Evolutionary conservation across 2,329 filamentous ascomycete genomes (phyloP), one percentile per base, ranked within the genome.

Genomic region (Trichoderma gracile): DNA sequence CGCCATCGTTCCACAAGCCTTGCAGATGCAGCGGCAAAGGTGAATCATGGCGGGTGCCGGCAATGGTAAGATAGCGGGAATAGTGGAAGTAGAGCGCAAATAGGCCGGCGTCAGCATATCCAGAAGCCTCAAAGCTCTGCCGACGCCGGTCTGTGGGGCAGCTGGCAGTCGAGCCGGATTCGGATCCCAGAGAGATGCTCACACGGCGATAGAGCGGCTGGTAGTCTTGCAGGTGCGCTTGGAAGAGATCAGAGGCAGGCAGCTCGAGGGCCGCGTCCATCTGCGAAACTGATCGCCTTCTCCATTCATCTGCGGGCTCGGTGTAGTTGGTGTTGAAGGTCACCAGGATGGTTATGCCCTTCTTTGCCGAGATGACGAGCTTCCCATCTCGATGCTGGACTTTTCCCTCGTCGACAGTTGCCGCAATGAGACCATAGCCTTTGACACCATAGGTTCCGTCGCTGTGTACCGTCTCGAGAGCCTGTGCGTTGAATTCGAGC

Each of bases 61-160:
- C 63, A 21, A 65, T 65, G 1, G 63, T 65, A 19, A 65, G 63
- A 25, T 65, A 65, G 4, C 63, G 57, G 1, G 63, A 50, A 33
- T 62, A 62, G 49, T 65, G 63, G 33, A 65, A 65, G 21, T 65
- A 65, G 12, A 65, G 58, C 1, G 63, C 63, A 49, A 65, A 65
- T 30, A 65, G 10, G 12, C 63, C 49, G 12, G 52, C 19, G 21
- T 65, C 63, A 12, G 57, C 58, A 55, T 65, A 65, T 10, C 38
- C 63, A 14, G 63, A 62, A 12, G 57, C 23, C 17, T 65, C 58
- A 43, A 65, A 59, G 15, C 3, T 42, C 17, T 27, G 5, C 6
- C 56, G 56, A 33, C 63, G 63, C 23, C 63, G 49, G 49, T 62
- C 49, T 25, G 58, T 65, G 7, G 58, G 46, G 21, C 14, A 21